Conservation (phyloP, 2,329 filamentous ascomycete genomes). For the Geosmithia flava region DNA sequence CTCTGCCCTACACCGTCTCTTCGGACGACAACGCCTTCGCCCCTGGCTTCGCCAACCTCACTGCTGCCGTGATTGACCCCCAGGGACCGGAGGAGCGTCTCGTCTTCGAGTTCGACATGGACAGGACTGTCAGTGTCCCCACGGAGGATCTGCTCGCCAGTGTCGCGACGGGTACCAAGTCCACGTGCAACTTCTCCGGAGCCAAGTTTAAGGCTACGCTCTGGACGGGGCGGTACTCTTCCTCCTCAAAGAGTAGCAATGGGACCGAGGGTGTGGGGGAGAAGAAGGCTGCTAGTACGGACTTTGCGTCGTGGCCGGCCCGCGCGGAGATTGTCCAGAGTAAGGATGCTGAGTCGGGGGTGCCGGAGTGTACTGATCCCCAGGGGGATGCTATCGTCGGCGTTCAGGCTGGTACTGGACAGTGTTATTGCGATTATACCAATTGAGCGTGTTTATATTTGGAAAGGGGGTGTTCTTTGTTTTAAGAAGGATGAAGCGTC, state of each 20-base stretch:
- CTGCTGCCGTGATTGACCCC: conserved; percentile 34
- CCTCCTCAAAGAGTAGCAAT: no score
- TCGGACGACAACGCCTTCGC: conserved; percentile 42
- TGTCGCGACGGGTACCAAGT: neutral
- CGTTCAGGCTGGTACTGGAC: conserved; percentile 19
- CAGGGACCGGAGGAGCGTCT: conserved; percentile 40
- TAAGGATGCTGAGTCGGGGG: conserved; percentile 22
- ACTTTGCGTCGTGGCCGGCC: conserved; percentile 40
- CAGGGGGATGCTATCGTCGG: conserved; percentile 21
- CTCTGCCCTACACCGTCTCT: conserved; percentile 12
- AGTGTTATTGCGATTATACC: conserved; percentile 25
- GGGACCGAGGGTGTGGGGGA: conserved; percentile 3
- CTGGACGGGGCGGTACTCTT: conserved; percentile 36
- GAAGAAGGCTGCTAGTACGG: neutral
- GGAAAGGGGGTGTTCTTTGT: neutral
- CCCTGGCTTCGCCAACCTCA: conserved; percentile 39
- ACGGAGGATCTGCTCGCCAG: conserved; percentile 2
- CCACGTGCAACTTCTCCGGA: conserved; percentile 40
- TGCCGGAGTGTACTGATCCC: conserved; percentile 39
- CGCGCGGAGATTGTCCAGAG: conserved; percentile 42
- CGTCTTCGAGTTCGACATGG: conserved; percentile 39
- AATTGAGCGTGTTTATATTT: conserved; percentile 10
- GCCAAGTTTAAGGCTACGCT: conserved; percentile 44
- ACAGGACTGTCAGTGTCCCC: conserved; percentile 37
- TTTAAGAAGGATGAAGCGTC: neutral